phyloP scores from a whole-genome alignment of 805 yeast genomes.

The Monosporozyma aerobia region DNA sequence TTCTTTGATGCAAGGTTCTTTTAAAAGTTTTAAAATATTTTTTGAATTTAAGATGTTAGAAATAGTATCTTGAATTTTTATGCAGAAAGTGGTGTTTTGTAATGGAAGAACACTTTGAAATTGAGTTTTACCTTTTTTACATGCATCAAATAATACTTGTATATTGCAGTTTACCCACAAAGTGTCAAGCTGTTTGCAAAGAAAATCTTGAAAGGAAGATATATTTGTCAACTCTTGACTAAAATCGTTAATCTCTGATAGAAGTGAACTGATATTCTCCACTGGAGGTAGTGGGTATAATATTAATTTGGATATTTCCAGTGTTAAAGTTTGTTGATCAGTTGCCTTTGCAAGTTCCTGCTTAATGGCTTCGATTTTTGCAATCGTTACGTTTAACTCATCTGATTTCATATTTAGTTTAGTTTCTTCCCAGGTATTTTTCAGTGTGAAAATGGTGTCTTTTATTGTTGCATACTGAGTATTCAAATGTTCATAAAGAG shows the following conservation, averaged over 20 bases:
- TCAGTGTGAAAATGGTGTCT: not conserved
- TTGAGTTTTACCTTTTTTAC: not conserved
- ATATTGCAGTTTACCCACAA: not conserved
- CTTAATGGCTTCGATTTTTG: not conserved
- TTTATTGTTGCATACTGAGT: not conserved
- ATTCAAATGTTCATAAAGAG: not conserved
- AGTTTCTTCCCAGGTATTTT: not conserved
- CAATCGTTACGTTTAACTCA: too few species aligned
- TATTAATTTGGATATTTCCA: not conserved
- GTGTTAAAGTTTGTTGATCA: not conserved
- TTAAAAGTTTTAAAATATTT: conserved; percentile 25
- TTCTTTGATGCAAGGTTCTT: conserved; percentile 46
- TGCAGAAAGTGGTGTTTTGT: not conserved
- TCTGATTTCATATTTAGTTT: not conserved
- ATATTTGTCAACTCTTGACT: not conserved
- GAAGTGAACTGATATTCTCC: not conserved
- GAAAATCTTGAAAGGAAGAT: not conserved
- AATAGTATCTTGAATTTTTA: not conserved
- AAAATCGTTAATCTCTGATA: not conserved
- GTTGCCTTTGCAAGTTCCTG: not conserved
- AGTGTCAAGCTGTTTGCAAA: not conserved
- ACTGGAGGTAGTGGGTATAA: not conserved
- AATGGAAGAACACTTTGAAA: not conserved
- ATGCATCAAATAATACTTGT: not conserved
- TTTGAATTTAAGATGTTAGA: not conserved